Base-by-base conservation (phyloP, 108 stramenopile species). In the Schizochytrium sp. region DNA sequence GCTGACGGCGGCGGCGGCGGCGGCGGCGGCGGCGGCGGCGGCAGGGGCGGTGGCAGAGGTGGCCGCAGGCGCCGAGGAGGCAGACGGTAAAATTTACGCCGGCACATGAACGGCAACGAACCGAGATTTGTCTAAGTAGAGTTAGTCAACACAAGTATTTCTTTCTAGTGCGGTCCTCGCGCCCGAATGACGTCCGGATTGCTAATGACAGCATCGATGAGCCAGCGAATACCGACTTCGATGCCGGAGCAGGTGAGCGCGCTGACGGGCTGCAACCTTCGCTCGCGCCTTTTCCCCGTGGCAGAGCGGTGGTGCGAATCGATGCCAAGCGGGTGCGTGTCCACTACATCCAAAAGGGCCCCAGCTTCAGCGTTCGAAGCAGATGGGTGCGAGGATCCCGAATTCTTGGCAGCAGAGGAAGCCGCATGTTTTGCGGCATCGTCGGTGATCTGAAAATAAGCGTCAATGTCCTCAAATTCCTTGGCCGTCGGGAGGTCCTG, bases 401-500 rank as follows among this genome's bases (percentile, higher is more conserved):
- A 34, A 34, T 34, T 34, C 34, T 72, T 23, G 58, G 21, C 58
- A 59, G 58, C 58, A 59, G n/a, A 19, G n/a, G 19, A n/a, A n/a
- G 63, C 63, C 41, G 72, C 72, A 8, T 72, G 44, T 43, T 72
- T 45, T 5, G 44, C 45, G 45, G 34, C 72, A 8, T 41, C 72
- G 8, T 87, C 72, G 63, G 63, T 69, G 63, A 91, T 23, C 60
- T 88, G 72, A 55, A 94, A 92, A 25, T 91, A 59, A 3, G 71
- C 72, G 63, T 91, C 90, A 12, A 94, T 72, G 5, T 94, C 93
- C 14, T 87, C 92, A n/a, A 89, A 90, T 5, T 57, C 53, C 25
- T 87, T 88, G 41, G 93, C 93, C 48, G 87, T 92, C 8, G 72
- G 83, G 59, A 92, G 53, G 72, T 94, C 93, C 72, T 92, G 91